A percentile compares a stretch with the other conserved stretches of the same genome.
Conservation (phyloP, 805 yeast species). For the Candida vaughaniae region DNA sequence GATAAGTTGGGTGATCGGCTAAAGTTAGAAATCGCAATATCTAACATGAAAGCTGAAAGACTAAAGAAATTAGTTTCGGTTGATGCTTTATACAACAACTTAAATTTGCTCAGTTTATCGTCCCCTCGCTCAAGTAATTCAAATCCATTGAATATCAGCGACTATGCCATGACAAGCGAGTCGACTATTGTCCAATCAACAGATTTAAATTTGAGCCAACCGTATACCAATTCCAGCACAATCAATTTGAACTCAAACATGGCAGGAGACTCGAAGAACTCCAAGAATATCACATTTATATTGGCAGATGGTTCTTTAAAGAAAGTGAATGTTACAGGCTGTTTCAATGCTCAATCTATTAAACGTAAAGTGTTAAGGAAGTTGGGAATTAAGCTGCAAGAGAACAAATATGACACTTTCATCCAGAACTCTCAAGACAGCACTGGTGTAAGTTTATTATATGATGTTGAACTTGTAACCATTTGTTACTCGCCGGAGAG, state of each 20-base stretch:
- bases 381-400: conserved; percentile 46
- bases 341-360: conserved; percentile 77
- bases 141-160: conserved; percentile 8
- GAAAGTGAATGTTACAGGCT: conserved; percentile 69
- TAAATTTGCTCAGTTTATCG: conserved; percentile 9
- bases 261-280: conserved; percentile 15
- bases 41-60: conserved; percentile 40
- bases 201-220: conserved; percentile 3
- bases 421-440: conserved; percentile 42
- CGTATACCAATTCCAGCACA: conserved; percentile 1
- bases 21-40: conserved; percentile 59
- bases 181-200: conserved; percentile 12
- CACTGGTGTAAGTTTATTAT: conserved; percentile 43
- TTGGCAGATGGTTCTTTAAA: conserved; percentile 71
- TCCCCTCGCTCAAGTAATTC: conserved; percentile 8
- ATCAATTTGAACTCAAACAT: conserved; percentile 7
- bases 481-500: conserved; percentile 76
- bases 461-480: conserved; percentile 78
- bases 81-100: conserved; percentile 23
- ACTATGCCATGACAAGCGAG: conserved; percentile 10
- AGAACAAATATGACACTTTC: conserved; percentile 59
- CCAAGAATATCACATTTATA: conserved; percentile 59
- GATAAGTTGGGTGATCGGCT: conserved; percentile 82
- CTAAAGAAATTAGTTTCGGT: conserved; percentile 20
- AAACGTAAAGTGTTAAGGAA: conserved; percentile 66